A percentile compares a stretch with the other conserved stretches of the same genome.
Evolutionary conservation across 192 early-diverging fungal genomes (phyloP).

Genomic region (Entophlyctis luteolus): DNA sequence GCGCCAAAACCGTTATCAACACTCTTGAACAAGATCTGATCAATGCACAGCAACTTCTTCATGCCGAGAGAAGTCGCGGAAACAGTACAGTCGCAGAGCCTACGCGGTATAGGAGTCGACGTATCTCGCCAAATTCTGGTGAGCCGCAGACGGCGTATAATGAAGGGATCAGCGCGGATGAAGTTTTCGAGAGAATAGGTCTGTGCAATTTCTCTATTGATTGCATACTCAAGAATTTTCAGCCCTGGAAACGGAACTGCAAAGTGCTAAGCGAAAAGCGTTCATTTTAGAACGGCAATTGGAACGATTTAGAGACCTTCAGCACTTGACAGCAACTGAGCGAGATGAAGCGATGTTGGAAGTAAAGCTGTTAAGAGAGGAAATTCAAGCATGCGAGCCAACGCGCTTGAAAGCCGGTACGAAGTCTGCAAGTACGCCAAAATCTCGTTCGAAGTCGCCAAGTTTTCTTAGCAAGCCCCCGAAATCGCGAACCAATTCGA

Average conservation of each 20-base stretch:
- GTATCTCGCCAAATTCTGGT: background rate
- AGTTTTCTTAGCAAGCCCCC: background rate
- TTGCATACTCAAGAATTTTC: background rate
- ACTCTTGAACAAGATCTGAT: constrained; percentile 40
- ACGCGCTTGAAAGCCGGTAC: background rate
- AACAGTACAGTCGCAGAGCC: background rate
- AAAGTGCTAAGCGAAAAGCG: constrained; percentile 11
- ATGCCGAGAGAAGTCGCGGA: constrained; percentile 20
- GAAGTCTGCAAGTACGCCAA: background rate
- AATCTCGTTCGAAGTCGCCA: background rate
- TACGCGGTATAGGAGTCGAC: background rate
- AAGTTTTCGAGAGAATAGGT: background rate
- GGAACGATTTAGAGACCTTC: constrained; percentile 16
- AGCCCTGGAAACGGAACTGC: constrained; percentile 10
- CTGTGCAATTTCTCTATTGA: background rate
- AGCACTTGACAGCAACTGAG: constrained; percentile 18
- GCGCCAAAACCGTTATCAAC: constrained; percentile 36
- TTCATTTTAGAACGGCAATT: constrained; percentile 19
- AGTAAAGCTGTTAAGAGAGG: constrained; percentile 11
- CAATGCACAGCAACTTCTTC: constrained; percentile 8
- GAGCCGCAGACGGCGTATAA: background rate
- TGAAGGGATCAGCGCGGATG: background rate
- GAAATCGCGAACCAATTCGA: background rate
- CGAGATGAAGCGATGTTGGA: constrained; percentile 21
- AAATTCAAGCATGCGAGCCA: constrained; percentile 10